Evolutionary conservation across 2,329 filamentous ascomycete species (phyloP).

Genomic region (Fonsecaea monophora): DNA sequence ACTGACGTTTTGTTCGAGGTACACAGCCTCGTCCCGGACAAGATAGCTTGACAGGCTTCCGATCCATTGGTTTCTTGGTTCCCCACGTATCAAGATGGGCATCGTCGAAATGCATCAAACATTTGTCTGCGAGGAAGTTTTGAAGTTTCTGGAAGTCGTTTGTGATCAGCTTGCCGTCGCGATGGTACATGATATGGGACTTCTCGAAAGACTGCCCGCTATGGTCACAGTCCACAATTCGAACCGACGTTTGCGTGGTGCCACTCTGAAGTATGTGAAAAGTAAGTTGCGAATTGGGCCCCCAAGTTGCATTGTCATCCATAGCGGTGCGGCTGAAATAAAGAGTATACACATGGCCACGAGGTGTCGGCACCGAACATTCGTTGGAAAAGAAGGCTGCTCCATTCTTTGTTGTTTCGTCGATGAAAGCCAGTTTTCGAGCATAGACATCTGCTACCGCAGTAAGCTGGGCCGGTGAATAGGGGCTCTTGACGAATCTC

Average conservation of each 20-base stretch:
- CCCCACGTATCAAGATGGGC: constrained; percentile 31
- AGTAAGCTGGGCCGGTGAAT: constrained; percentile 29
- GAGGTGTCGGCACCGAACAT: neutral
- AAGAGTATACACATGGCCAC: constrained; percentile 39
- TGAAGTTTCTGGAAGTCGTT: constrained; percentile 37
- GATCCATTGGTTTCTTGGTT: constrained; percentile 41
- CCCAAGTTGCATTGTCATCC: constrained; percentile 33
- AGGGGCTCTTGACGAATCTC: constrained; percentile 19
- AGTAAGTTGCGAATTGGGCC: constrained; percentile 36
- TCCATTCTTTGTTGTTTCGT: constrained; percentile 34
- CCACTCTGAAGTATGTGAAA: constrained; percentile 36
- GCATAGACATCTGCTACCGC: constrained; percentile 21
- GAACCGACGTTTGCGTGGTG: constrained; percentile 24
- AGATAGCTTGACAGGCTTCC: constrained; percentile 43
- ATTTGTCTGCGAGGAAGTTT: constrained; percentile 38
- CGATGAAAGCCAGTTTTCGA: constrained; percentile 40
- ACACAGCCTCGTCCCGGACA: constrained; percentile 45
- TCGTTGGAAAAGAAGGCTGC: constrained; percentile 41
- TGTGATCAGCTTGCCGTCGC: constrained; percentile 28
- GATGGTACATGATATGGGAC: constrained; percentile 35
- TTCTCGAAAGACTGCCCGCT: constrained; percentile 29
- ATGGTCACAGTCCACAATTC: constrained; percentile 40
- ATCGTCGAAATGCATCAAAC: constrained; percentile 35
- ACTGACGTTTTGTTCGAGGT: constrained; percentile 26
- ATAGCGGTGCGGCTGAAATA: constrained; percentile 36